These are phyloP conservation scores for Acanthamoeba sp. DNA, from an alignment of 208 protist species.

Conservation along the genomic window DNA sequence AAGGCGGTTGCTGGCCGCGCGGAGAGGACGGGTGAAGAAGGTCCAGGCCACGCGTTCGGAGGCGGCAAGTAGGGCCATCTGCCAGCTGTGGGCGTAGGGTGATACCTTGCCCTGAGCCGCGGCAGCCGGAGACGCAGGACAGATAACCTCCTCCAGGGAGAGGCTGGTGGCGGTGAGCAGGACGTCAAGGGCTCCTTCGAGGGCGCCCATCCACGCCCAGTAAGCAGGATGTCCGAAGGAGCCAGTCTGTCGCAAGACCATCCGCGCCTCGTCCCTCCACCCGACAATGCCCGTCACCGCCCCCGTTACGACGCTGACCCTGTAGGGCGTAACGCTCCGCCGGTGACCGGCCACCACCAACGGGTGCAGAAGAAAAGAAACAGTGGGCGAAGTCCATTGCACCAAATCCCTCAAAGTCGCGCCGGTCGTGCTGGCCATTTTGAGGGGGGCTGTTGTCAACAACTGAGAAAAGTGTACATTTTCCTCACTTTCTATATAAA, in stretches of 20 bases:
- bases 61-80: neutral
- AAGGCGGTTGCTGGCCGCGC: neutral
- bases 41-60: neutral
- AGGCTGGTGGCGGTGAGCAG: neutral
- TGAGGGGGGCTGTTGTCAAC: neutral
- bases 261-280: neutral
- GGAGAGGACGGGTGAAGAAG: neutral
- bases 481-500: no score
- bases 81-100: constrained; percentile 7
- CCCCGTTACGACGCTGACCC: neutral
- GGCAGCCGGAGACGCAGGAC: neutral
- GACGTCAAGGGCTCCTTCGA: neutral
- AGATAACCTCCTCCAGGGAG: neutral
- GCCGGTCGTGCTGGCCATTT: neutral
- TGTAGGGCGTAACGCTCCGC: constrained; percentile 36
- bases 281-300: neutral
- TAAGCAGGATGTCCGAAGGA: constrained; percentile 4
- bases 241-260: neutral
- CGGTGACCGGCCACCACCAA: neutral
- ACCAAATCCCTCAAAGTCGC: neutral
- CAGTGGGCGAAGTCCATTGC: neutral
- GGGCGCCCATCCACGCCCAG: constrained; percentile 15
- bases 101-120: neutral
- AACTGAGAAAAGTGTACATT: no score
- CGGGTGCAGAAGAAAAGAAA: neutral